Percentiles rank a stretch among this genome's conserved stretches.
These are phyloP conservation scores for Lactarius hatsudake DNA, from an alignment of 768 basidiomycete genomes.

Conservation along the genomic window DNA sequence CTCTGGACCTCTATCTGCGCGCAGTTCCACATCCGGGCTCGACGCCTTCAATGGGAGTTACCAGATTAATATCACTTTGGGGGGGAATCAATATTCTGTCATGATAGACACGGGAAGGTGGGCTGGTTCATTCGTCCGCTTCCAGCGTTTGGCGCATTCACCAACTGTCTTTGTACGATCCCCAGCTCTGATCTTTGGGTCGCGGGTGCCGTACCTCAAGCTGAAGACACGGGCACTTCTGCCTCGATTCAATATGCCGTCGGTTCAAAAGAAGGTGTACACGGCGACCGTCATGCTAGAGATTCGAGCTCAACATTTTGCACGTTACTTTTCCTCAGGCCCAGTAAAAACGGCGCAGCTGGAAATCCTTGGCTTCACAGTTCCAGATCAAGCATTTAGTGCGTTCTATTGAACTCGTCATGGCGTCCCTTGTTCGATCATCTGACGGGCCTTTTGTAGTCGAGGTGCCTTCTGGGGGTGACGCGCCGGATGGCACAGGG, in stretches of 20 bases:
- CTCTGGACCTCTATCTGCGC: neutral
- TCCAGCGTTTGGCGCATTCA: neutral
- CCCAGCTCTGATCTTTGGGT: slow-evolving; percentile 65
- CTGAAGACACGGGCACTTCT: slow-evolving; percentile 38
- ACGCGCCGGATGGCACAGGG: slow-evolving; percentile 37
- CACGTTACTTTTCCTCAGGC: slow-evolving; percentile 31
- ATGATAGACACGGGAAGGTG: slow-evolving; percentile 49
- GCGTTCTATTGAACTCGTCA: slow-evolving; percentile 29
- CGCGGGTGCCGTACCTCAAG: slow-evolving; percentile 42
- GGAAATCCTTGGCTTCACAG: slow-evolving; percentile 44
- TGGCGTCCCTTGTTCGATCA: neutral
- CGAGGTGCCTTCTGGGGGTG: slow-evolving; percentile 34
- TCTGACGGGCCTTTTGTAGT: slow-evolving; percentile 34
- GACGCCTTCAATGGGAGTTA: neutral
- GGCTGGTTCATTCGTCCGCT: neutral
- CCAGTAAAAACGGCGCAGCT: slow-evolving; percentile 44
- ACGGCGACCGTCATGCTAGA: too few relatives aligned
- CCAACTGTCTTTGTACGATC: neutral
- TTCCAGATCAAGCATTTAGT: slow-evolving; percentile 48
- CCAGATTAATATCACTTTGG: slow-evolving; percentile 38
- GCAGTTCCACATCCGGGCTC: slow-evolving; percentile 1
- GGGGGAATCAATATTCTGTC: slow-evolving; percentile 34
- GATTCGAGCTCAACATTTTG: neutral
- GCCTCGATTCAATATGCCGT: slow-evolving; percentile 52
- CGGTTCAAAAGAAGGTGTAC: slow-evolving; percentile 38